Conservation (phyloP, 768 basidiomycete genomes). For the Leccinum incarnatum region DNA sequence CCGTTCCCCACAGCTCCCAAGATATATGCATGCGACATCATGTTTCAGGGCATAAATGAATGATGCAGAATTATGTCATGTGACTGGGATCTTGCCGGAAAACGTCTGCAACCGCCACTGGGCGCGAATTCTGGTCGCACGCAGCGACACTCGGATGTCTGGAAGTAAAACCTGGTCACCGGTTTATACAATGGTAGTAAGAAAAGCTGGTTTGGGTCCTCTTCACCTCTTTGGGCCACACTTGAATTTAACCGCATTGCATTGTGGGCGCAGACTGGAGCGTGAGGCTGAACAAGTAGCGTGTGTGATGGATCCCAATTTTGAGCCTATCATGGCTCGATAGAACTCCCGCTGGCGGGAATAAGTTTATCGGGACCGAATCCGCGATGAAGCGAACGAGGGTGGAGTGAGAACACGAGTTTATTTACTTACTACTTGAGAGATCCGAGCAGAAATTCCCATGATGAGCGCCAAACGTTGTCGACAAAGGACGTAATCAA, state of each 20-base stretch:
- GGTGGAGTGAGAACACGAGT: neutral
- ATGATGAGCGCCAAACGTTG: neutral
- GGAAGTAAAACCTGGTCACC: neutral
- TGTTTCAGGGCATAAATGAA: conserved; percentile 2
- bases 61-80: conserved; percentile 12
- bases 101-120: neutral
- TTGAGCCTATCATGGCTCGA: neutral
- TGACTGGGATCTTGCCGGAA: conserved; percentile 6
- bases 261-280: neutral
- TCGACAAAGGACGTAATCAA: neutral
- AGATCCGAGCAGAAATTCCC: neutral
- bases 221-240: neutral
- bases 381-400: neutral
- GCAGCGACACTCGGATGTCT: neutral
- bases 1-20: neutral
- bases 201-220: neutral
- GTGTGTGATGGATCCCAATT: neutral
- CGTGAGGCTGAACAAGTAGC: neutral
- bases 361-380: neutral
- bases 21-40: conserved; percentile 16
- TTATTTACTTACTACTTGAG: neutral
- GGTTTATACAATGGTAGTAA: neutral
- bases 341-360: neutral
- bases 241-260: neutral
- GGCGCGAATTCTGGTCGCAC: neutral